Evolutionary conservation across 2,329 filamentous ascomycete species (phyloP).

Genomic region (Beauveria caledonica): DNA sequence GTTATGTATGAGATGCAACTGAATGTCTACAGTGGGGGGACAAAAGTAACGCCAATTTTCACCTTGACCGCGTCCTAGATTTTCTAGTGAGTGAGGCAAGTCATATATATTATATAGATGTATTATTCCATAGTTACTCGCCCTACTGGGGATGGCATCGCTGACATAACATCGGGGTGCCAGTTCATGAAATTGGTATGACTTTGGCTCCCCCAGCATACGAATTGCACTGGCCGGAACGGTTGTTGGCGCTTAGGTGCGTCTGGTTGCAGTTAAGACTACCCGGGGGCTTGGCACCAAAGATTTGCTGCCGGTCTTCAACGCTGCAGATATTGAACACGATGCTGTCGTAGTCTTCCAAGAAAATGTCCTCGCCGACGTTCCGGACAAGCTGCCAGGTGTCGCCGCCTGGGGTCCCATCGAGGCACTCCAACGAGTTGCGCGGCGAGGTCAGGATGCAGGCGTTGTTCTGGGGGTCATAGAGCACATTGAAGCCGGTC

Average conservation of each 20-base stretch:
- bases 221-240: neutral
- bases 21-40: too few species aligned
- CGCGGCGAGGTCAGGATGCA: slow-evolving; percentile 22
- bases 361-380: neutral
- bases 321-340: neutral
- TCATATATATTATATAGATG: too few species aligned
- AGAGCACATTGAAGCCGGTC: slow-evolving; percentile 19
- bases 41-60: too few species aligned
- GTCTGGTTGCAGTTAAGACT: neutral
- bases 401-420: slow-evolving; percentile 23
- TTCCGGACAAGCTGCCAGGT: neutral
- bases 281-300: neutral
- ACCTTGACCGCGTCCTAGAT: too few species aligned
- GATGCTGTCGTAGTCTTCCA: neutral
- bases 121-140: too few species aligned
- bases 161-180: too few species aligned
- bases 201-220: neutral
- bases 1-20: too few species aligned
- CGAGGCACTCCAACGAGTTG: slow-evolving; percentile 23
- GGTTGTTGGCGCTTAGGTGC: neutral
- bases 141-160: too few species aligned
- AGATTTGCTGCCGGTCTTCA: neutral
- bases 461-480: slow-evolving; percentile 23
- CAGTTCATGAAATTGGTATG: too few species aligned
- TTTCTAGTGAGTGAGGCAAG: too few species aligned